Percentiles rank a stretch among this genome's conserved stretches.
Evolutionary conservation across 2,329 filamentous ascomycete species (phyloP).

Genomic region (Stachybotrys echinatus): DNA sequence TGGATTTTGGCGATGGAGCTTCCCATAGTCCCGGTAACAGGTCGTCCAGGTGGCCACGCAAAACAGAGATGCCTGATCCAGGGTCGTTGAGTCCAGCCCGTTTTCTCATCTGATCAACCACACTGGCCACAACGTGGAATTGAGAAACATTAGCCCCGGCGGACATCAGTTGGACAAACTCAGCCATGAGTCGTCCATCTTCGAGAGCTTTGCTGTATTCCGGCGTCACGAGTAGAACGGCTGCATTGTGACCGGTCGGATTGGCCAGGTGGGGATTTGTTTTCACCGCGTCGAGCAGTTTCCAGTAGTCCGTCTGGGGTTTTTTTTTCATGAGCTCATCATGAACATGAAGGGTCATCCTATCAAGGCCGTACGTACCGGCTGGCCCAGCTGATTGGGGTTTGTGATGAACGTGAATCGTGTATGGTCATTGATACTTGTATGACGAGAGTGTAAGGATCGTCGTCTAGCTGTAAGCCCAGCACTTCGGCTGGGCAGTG

Average conservation of each 20-base stretch:
- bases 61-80: conserved; percentile 43
- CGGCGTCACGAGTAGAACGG: conserved; percentile 45
- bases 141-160: conserved; percentile 30
- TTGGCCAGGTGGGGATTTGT: conserved; percentile 19
- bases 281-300: conserved; percentile 11
- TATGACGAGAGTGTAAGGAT: background rate
- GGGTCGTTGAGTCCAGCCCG: conserved; percentile 20
- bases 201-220: conserved; percentile 42
- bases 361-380: background rate
- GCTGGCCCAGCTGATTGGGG: background rate
- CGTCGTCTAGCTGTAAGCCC: background rate
- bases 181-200: conserved; percentile 33
- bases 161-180: conserved; percentile 40
- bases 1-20: conserved; percentile 15
- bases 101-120: conserved; percentile 49
- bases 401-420: background rate
- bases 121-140: conserved; percentile 46
- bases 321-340: conserved; percentile 7
- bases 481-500: background rate
- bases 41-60: conserved; percentile 33
- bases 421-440: background rate
- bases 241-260: conserved; percentile 28
- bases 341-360: background rate
- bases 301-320: conserved; percentile 8
- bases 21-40: conserved; percentile 44